phyloP scores from a whole-genome alignment of 495 filamentous ascomycete species.

The Geoglossum glabrum region DNA sequence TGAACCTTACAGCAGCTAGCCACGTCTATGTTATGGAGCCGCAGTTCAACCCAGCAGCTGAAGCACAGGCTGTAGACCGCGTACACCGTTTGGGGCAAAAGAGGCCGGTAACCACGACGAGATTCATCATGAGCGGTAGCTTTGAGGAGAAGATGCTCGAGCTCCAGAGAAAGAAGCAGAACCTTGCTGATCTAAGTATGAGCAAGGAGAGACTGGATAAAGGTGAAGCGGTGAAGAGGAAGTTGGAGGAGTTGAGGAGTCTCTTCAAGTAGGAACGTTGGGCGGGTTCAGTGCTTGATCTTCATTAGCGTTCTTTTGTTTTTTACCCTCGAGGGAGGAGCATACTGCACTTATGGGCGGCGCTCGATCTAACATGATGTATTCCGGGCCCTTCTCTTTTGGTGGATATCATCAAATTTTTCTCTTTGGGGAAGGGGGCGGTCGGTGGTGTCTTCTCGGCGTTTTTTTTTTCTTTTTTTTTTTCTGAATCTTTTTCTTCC shows the following conservation, averaged over 20 bases:
- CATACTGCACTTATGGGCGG: no score
- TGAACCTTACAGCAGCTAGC: conserved; percentile 74
- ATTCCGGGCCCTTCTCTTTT: no score
- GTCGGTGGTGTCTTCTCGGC: no score
- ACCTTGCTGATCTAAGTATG: conserved; percentile 72
- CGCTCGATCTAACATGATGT: no score
- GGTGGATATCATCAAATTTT: no score
- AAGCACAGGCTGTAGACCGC: conserved; percentile 85
- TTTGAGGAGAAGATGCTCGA: conserved; percentile 90
- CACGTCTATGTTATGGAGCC: conserved; percentile 95
- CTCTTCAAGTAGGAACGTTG: conserved; percentile 47
- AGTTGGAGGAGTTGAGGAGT: conserved; percentile 58
- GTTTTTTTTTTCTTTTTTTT: no score
- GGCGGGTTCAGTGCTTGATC: no score
- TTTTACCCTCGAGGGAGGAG: no score
- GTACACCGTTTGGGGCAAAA: conserved; percentile 87
- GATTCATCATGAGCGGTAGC: conserved; percentile 73
- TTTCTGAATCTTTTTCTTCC: no score
- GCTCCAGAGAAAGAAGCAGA: conserved; percentile 76
- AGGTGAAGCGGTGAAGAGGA: conserved; percentile 50
- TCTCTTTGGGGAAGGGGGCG: no score
- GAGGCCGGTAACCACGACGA: conserved; percentile 54
- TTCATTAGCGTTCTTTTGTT: no score
- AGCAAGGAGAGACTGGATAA: conserved; percentile 48
- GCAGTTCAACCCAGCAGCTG: conserved; percentile 86